phyloP scores from a whole-genome alignment of 495 filamentous ascomycete genomes.

The Cetradonia linearis region DNA sequence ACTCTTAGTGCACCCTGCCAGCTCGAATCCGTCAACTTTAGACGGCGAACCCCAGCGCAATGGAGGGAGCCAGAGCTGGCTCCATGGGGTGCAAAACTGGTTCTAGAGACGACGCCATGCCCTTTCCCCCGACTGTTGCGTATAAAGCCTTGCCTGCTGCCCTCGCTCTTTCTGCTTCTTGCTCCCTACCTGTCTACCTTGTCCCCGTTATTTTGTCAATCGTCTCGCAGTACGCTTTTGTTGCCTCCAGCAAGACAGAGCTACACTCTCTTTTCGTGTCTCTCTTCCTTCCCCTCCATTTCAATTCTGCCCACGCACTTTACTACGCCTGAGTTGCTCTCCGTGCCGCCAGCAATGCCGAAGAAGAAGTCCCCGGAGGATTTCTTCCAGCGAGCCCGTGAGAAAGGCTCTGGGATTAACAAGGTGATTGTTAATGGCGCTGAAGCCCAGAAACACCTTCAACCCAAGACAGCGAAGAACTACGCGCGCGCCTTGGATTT shows the following conservation, averaged over 20 bases:
- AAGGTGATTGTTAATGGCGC: slow-evolving; percentile 2
- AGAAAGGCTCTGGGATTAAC: slow-evolving; percentile 6
- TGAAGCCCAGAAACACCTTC: background rate
- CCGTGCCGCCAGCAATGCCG: background rate
- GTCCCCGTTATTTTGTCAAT: background rate
- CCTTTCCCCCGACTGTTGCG: background rate
- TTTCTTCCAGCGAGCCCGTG: slow-evolving; percentile 12
- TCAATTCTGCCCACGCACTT: background rate
- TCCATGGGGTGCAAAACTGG: background rate
- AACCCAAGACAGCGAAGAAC: slow-evolving; percentile 1
- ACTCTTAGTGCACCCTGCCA: background rate
- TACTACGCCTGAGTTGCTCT: background rate
- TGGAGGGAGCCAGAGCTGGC: slow-evolving; percentile 1
- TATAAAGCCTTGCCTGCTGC: background rate
- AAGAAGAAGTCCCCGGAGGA: slow-evolving; percentile 12
- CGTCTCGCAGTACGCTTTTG: background rate
- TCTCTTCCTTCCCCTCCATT: background rate
- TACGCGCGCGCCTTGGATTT: background rate
- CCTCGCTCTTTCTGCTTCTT: slow-evolving; percentile 1
- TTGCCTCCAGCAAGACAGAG: background rate
- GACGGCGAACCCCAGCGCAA: background rate
- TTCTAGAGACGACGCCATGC: background rate
- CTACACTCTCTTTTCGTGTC: background rate
- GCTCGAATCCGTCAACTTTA: slow-evolving; percentile 4
- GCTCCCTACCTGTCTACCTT: background rate